A percentile compares a stretch with the other conserved stretches of the same genome.
These are phyloP conservation scores for Fonsecaea nubica DNA, from an alignment of 2,329 filamentous ascomycete genomes.

Conservation along the genomic window DNA sequence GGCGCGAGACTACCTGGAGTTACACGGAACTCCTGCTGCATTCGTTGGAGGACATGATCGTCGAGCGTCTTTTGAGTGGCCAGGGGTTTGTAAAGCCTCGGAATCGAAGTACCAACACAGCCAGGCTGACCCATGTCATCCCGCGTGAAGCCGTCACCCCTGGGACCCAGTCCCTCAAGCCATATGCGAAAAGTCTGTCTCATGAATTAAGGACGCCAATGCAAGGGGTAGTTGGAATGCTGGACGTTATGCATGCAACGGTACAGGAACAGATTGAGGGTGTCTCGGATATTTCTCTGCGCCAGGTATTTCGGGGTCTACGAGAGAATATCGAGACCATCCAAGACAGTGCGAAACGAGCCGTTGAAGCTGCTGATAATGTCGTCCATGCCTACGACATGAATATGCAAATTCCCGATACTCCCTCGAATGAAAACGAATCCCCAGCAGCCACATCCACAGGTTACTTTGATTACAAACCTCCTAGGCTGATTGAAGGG, in stretches of 20 bases:
- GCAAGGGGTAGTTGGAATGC: constrained; percentile 77
- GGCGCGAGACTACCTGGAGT: constrained; percentile 66
- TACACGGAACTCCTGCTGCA: constrained; percentile 73
- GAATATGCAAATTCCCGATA: constrained; percentile 75
- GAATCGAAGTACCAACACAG: constrained; percentile 36
- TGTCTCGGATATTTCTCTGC: constrained; percentile 58
- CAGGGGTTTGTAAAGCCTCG: constrained; percentile 52
- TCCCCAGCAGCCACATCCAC: constrained; percentile 42
- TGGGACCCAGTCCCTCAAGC: constrained; percentile 69
- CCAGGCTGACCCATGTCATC: constrained; percentile 52
- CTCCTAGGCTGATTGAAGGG: constrained; percentile 52
- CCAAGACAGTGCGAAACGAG: constrained; percentile 74
- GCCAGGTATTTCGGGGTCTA: constrained; percentile 65
- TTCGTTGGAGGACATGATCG: constrained; percentile 70
- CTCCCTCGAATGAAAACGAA: constrained; percentile 55
- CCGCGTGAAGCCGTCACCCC: constrained; percentile 63
- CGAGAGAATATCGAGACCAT: constrained; percentile 74
- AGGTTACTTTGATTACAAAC: constrained; percentile 45
- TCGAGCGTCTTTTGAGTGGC: constrained; percentile 63
- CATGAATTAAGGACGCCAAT: constrained; percentile 76
- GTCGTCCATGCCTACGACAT: constrained; percentile 77
- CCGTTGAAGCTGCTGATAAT: constrained; percentile 76
- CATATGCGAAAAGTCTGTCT: constrained; percentile 74
- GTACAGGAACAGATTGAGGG: constrained; percentile 69
- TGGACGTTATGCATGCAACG: constrained; percentile 77